Conservation (phyloP, 805 yeast genomes). For the Cyberlindnera americana region DNA sequence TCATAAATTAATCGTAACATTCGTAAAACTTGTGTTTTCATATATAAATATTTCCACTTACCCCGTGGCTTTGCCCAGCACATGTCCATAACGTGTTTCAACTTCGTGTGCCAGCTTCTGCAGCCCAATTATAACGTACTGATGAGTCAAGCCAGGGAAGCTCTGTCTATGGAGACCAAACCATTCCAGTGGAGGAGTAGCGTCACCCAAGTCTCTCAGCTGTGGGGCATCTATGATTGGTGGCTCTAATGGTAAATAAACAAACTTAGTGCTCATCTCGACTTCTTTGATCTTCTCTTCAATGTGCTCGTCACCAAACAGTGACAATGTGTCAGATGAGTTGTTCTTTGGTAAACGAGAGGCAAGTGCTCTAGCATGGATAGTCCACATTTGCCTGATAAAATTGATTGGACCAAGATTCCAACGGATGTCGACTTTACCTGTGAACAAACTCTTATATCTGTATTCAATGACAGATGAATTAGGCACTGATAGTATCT, state of each 20-base stretch:
- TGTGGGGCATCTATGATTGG: slow-evolving; percentile 89
- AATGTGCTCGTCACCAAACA: slow-evolving; percentile 32
- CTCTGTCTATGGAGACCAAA: slow-evolving; percentile 86
- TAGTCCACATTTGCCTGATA: slow-evolving; percentile 87
- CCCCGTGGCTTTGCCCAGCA: slow-evolving; percentile 33
- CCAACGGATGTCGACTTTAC: slow-evolving; percentile 90
- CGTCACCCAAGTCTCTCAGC: slow-evolving; percentile 87
- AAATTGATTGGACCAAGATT: slow-evolving; percentile 88
- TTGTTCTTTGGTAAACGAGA: slow-evolving; percentile 47
- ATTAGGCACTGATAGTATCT: slow-evolving; percentile 57
- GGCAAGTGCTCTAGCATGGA: slow-evolving; percentile 71
- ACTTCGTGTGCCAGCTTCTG: slow-evolving; percentile 73
- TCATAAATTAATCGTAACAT: neutral
- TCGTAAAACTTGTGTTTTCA: no score
- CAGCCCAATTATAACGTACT: slow-evolving; percentile 65
- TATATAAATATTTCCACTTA: neutral
- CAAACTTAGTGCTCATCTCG: slow-evolving; percentile 45
- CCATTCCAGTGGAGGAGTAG: slow-evolving; percentile 98
- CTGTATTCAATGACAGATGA: slow-evolving; percentile 59
- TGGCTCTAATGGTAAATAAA: slow-evolving; percentile 61
- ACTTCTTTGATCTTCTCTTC: slow-evolving; percentile 45
- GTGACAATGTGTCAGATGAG: slow-evolving; percentile 17
- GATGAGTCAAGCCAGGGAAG: slow-evolving; percentile 86
- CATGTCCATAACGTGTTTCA: slow-evolving; percentile 41
- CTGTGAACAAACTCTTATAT: slow-evolving; percentile 75